Evolutionary conservation across 345 rosid species (phyloP).

Genomic region (Lumnitzera racemosa): DNA sequence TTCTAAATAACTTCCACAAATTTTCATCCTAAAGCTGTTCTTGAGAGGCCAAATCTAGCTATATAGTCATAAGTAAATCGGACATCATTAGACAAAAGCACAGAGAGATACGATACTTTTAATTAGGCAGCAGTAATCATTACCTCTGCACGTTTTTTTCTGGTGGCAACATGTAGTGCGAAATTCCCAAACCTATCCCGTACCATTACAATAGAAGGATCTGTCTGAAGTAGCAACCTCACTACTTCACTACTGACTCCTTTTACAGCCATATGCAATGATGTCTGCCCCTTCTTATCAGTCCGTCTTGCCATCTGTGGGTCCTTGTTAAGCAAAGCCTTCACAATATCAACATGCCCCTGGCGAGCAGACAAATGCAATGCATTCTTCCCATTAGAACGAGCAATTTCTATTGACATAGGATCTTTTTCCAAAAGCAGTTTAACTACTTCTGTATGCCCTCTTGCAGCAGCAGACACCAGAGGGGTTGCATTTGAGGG

Average conservation of each 20-base stretch:
- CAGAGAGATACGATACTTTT: not conserved
- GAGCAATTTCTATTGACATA: slow-evolving; percentile 49
- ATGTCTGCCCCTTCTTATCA: slow-evolving; percentile 92
- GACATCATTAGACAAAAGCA: not conserved
- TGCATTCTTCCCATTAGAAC: slow-evolving; percentile 83
- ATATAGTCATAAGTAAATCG: too few relatives aligned
- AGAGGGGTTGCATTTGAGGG: slow-evolving; percentile 86
- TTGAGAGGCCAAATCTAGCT: too few relatives aligned
- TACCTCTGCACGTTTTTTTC: slow-evolving; percentile 87
- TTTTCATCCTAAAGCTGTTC: too few relatives aligned
- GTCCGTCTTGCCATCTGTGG: slow-evolving; percentile 71
- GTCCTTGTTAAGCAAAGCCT: slow-evolving; percentile 51
- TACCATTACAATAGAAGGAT: slow-evolving; percentile 72
- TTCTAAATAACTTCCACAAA: too few relatives aligned
- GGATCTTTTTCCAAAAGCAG: slow-evolving; percentile 59
- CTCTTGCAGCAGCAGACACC: slow-evolving; percentile 71
- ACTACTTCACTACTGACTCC: slow-evolving; percentile 66
- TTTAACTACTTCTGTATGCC: slow-evolving; percentile 53
- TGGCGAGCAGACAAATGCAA: slow-evolving; percentile 88
- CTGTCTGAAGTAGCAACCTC: slow-evolving; percentile 59
- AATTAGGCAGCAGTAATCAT: not conserved
- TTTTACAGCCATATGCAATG: slow-evolving; percentile 97
- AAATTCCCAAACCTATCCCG: slow-evolving; percentile 83
- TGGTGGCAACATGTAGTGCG: slow-evolving; percentile 74
- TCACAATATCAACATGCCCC: slow-evolving; percentile 81